Evolutionary conservation across 2,329 filamentous ascomycete genomes (phyloP).

Genomic region (Colletotrichum higginsianum): DNA sequence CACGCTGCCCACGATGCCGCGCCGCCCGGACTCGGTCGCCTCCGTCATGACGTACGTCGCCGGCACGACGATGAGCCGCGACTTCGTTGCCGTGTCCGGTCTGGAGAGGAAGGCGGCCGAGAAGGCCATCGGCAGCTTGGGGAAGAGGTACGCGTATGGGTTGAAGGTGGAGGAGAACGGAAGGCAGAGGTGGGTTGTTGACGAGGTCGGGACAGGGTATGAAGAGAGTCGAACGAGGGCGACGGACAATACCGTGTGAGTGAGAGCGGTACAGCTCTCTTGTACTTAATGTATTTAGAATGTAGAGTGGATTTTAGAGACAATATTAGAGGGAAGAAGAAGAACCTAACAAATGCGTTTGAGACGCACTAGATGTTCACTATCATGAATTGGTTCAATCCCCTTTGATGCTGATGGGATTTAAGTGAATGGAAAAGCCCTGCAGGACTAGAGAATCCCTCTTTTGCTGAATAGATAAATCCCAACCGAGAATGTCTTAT

Average conservation of each 20-base stretch:
- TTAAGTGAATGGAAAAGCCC: too few relatives aligned
- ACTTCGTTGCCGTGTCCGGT: conserved; percentile 42
- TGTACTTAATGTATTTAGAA: not conserved
- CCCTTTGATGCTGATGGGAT: too few relatives aligned
- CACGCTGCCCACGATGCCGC: conserved; percentile 44
- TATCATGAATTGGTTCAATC: too few relatives aligned
- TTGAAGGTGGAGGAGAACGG: not conserved
- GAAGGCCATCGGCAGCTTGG: not conserved
- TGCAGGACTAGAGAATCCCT: too few relatives aligned
- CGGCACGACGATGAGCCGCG: conserved; percentile 43
- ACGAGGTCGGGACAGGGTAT: not conserved
- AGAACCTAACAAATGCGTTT: not conserved
- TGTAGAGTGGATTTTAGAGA: too few relatives aligned
- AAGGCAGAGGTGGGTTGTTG: not conserved
- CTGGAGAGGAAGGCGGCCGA: not conserved
- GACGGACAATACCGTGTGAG: not conserved
- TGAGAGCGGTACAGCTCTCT: not conserved
- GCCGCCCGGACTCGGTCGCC: conserved; percentile 45
- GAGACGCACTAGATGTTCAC: not conserved
- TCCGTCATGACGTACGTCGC: conserved; percentile 48
- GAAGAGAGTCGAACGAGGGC: not conserved
- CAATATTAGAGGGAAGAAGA: not conserved
- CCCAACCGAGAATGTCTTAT: too few relatives aligned
- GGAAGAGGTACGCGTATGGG: not conserved
- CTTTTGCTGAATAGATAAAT: too few relatives aligned